Evolutionary conservation across 345 rosid genomes (phyloP), one percentile per base, ranked within the genome.

Genomic region (Raphanus raphanistrum): DNA sequence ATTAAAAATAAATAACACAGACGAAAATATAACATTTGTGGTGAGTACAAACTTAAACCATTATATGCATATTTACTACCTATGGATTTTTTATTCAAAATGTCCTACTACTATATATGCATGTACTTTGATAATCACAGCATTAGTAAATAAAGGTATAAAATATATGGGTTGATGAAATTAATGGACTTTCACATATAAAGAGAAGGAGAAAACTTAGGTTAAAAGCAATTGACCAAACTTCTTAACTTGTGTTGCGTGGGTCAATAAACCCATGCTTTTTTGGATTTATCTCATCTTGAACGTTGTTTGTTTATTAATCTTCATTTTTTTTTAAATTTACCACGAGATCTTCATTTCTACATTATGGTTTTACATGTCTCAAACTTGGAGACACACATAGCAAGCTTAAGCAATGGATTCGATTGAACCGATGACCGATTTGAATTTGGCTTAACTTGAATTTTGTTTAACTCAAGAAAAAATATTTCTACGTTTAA

Each of bases 181-280:
- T 78, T 66, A 67, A 79, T 79, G 64, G 26, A 54, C 60, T 68
- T 81, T 78, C 86, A 83, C 88, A 80, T 79, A 75, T 8, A 83
- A 84, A 83, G 86, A 85, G 82, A 76, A 29, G 16, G 59, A 29
- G 74, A 73, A 77, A 85, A 72, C 85, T 84, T 85, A 75, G 75
- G 68, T 74, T 76, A 55, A 76, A 84, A 83, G 88, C 43, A 32
- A 83, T 85, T 82, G 86, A 81, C 85, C 74, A 83, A 67, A 79
- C 21, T 75, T 80, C 63, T 75, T 21, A 73, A 48, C 78, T 74
- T 55, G 71, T 66, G 71, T 72, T 70, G 59, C 60, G 29, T 68
- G 74, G 78, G 66, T 74, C 63, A 61, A 61, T 62, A 52, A 61
- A 3, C 78, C 78, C 64, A 79, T 6, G 74, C 43, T 17, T n/a